These are phyloP conservation scores for Clarireedia monteithiana DNA, from an alignment of 2,329 filamentous ascomycete species.

Conservation along the genomic window DNA sequence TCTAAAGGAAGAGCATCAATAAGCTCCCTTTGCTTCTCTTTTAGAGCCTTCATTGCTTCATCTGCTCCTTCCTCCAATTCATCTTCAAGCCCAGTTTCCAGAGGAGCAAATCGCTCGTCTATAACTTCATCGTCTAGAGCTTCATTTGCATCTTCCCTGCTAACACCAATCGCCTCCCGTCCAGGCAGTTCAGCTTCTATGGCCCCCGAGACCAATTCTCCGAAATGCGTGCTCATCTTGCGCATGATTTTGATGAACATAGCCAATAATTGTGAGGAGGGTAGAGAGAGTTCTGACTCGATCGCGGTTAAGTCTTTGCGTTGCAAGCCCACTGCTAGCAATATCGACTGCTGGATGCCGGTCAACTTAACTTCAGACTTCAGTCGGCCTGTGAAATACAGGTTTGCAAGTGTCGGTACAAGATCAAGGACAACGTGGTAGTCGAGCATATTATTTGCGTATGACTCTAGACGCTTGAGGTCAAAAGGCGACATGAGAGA, in stretches of 20 bases:
- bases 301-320: constrained; percentile 77
- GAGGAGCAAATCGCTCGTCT: constrained; percentile 58
- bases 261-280: constrained; percentile 73
- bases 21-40: constrained; percentile 74
- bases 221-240: constrained; percentile 77
- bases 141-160: constrained; percentile 49
- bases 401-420: constrained; percentile 69
- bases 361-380: constrained; percentile 60
- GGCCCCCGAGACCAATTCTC: constrained; percentile 64
- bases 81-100: constrained; percentile 66
- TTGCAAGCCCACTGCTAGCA: constrained; percentile 87
- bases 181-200: constrained; percentile 59
- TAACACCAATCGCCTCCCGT: constrained; percentile 48
- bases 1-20: constrained; percentile 88
- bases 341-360: constrained; percentile 77
- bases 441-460: constrained; percentile 94
- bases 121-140: constrained; percentile 63
- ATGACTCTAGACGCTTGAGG: constrained; percentile 88
- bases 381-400: constrained; percentile 80
- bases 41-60: constrained; percentile 62
- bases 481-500: constrained; percentile 79
- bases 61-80: constrained; percentile 80
- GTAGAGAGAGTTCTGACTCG: constrained; percentile 69
- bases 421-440: constrained; percentile 96
- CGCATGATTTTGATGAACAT: constrained; percentile 97